These are phyloP conservation scores for Mycena pura DNA, from an alignment of 768 basidiomycete genomes.

Conservation along the genomic window DNA sequence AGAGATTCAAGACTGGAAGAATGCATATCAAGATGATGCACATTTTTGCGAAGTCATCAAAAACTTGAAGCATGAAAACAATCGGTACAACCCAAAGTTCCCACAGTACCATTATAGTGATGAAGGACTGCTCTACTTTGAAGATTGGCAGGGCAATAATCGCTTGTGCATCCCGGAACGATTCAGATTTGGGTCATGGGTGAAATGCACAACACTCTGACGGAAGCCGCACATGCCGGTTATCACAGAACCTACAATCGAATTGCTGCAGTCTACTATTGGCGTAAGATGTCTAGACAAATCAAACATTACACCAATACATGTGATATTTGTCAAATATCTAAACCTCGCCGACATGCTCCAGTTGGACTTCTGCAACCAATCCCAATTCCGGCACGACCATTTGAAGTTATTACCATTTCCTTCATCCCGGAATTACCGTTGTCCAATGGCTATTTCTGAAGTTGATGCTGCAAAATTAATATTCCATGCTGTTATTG, in stretches of 20 bases:
- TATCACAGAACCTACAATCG: constrained; percentile 33
- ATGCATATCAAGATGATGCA: not conserved
- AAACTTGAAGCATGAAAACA: not conserved
- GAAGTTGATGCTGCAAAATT: constrained; percentile 18
- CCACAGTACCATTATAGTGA: constrained; percentile 18
- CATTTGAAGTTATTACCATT: constrained; percentile 40
- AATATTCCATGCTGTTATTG: not conserved
- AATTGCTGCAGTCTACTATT: constrained; percentile 34
- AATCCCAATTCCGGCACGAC: constrained; percentile 40
- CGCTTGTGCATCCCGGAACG: constrained; percentile 37
- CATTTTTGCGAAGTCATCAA: not conserved
- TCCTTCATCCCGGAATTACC: constrained; percentile 46
- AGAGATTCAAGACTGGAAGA: not conserved
- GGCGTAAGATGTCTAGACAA: constrained; percentile 38
- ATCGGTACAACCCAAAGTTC: not conserved
- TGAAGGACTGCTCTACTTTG: constrained; percentile 30
- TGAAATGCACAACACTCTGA: constrained; percentile 29
- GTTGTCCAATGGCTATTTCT: constrained; percentile 29
- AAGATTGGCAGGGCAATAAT: constrained; percentile 28
- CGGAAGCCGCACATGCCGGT: constrained; percentile 37
- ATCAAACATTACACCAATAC: constrained; percentile 28
- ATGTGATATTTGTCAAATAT: constrained; percentile 38
- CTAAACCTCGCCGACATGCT: constrained; percentile 32
- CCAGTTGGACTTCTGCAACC: constrained; percentile 42
- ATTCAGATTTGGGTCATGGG: constrained; percentile 24